Evolutionary conservation across 2,329 filamentous ascomycete genomes (phyloP), one percentile per base, ranked within the genome.

Genomic region (Tolypocladium ophioglossoides): DNA sequence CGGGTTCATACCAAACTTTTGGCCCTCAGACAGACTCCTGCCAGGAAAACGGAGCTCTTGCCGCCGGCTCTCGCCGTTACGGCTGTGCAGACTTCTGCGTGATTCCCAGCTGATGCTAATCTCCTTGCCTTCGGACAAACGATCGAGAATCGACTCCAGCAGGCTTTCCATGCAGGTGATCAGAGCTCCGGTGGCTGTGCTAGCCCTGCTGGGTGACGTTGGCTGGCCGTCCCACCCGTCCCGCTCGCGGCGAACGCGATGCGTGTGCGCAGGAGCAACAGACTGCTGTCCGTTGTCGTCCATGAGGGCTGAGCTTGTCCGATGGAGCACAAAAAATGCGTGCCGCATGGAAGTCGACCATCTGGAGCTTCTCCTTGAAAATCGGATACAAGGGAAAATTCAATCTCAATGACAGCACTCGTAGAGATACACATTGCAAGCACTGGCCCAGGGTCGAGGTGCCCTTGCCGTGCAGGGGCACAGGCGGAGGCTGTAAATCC

Each of bases 1-100:
- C 12, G 16, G 22, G 30, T n/a, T 10, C 70, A 44, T 64, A 83
- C 80, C 70, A 59, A 83, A 83, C 51, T 76, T 79, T 59, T 68
- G 72, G 9, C 72, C 73, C 60, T 83, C 79, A 6, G 70, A 64
- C 1, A 68, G 60, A 2, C 64, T 76, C 32, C 71, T 70, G 2
- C 76, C 79, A 0, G 80, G 79, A 57, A 82, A 83, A 0, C 54
- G 58, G 30, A 74, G 54, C 8, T 54, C 54, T 18, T 64, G 61
- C 32, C 51, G 50, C 12, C 48, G 51, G 22, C 50, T 48, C 18
- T 54, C 47, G 41, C 51, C 52, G 7, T 50, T 53, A 20, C 56
- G 57, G 18, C 40, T 41, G 9, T 54, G 50, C 14, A 55, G 27
- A 27, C 41, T 56, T 53, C 61, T 62, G 37, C 62, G 63, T 1